Percentiles rank a stretch among this genome's conserved stretches.
Evolutionary conservation across 768 basidiomycete genomes (phyloP).

Genomic region (Crepidotus variabilis): DNA sequence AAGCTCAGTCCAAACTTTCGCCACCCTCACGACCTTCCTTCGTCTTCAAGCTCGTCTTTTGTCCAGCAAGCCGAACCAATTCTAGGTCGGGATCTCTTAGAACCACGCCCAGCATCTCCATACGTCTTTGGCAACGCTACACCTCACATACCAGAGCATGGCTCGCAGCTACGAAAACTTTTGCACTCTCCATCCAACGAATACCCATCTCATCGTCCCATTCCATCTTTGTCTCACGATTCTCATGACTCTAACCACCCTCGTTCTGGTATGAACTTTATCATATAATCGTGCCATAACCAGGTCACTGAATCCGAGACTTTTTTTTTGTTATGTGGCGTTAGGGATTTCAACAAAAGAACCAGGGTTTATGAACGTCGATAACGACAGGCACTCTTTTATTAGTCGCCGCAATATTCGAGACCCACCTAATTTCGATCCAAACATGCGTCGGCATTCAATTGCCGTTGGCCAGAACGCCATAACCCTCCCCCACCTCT

Average conservation of each 20-base stretch:
- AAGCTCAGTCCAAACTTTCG: slow-evolving; percentile 25
- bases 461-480: slow-evolving; percentile 56
- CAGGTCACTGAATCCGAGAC: slow-evolving; percentile 2
- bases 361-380: slow-evolving; percentile 35
- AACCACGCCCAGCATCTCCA: slow-evolving; percentile 59
- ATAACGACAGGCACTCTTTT: slow-evolving; percentile 30
- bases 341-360: slow-evolving; percentile 25
- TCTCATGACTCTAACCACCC: slow-evolving; percentile 24
- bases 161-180: slow-evolving; percentile 52
- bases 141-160: slow-evolving; percentile 29
- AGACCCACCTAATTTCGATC: slow-evolving; percentile 56
- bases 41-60: slow-evolving; percentile 24
- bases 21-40: slow-evolving; percentile 19
- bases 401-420: slow-evolving; percentile 25
- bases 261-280: slow-evolving; percentile 23
- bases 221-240: slow-evolving; percentile 24
- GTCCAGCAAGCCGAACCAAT: slow-evolving; percentile 20
- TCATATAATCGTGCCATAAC: slow-evolving; percentile 8
- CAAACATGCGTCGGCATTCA: slow-evolving; percentile 69
- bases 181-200: slow-evolving; percentile 56
- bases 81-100: slow-evolving; percentile 29
- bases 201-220: slow-evolving; percentile 25
- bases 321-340: slow-evolving; percentile 11
- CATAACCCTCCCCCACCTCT: slow-evolving; percentile 35
- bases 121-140: slow-evolving; percentile 73